Conservation (phyloP, 2,329 filamentous ascomycete genomes). For the Graphium sp. region DNA sequence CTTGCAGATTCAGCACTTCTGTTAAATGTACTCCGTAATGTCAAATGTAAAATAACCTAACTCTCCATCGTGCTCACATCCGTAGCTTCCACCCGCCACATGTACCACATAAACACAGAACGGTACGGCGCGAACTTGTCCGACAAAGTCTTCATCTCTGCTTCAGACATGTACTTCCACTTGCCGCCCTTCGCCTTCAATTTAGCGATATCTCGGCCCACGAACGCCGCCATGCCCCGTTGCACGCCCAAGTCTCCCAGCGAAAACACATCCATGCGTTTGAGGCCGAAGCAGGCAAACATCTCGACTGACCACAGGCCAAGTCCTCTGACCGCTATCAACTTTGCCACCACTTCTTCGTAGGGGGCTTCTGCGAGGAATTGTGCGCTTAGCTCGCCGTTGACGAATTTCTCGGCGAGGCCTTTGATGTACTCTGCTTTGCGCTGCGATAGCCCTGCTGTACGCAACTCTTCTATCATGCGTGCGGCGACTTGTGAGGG, state of each 20-base stretch:
- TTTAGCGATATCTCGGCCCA: conserved; percentile 68
- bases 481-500: conserved; percentile 54
- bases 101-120: conserved; percentile 95
- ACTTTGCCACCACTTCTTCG: conserved; percentile 65
- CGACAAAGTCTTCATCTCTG: conserved; percentile 74
- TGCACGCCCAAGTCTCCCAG: conserved; percentile 88
- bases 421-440: conserved; percentile 93
- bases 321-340: conserved; percentile 74
- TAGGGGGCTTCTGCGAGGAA: conserved; percentile 68
- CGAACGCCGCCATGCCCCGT: conserved; percentile 79
- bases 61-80: conserved; percentile 49
- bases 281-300: conserved; percentile 94
- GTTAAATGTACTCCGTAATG: too few relatives aligned
- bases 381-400: conserved; percentile 56
- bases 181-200: conserved; percentile 64
- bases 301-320: conserved; percentile 92
- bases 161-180: conserved; percentile 96
- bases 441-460: conserved; percentile 77
- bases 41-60: too few relatives aligned
- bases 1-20: too few relatives aligned
- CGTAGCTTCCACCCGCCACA: conserved; percentile 78
- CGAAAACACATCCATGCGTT: conserved; percentile 85
- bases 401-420: conserved; percentile 63
- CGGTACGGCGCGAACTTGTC: conserved; percentile 75
- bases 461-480: conserved; percentile 52